These are phyloP conservation scores for Hemileccinum impolitum DNA, from an alignment of 768 basidiomycete species.

Conservation along the genomic window DNA sequence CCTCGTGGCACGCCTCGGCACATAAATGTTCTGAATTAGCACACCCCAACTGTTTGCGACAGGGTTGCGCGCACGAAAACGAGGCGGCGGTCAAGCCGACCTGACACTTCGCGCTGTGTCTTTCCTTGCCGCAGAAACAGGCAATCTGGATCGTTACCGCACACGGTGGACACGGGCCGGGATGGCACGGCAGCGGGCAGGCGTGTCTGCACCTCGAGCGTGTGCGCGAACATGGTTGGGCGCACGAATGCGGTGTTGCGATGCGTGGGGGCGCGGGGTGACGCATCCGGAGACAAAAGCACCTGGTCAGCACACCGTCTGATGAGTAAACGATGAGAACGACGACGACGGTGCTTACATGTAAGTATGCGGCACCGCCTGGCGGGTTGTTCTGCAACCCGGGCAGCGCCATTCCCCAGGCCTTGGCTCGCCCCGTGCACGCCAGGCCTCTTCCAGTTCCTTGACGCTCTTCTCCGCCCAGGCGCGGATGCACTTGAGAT, in stretches of 20 bases:
- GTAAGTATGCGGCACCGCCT: slow-evolving; percentile 60
- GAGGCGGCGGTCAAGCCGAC: slow-evolving; percentile 39
- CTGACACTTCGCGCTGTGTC: slow-evolving; percentile 36
- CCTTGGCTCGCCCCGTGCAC: slow-evolving; percentile 61
- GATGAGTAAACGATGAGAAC: too few species aligned
- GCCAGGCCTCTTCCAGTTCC: slow-evolving; percentile 69
- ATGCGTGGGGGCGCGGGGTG: slow-evolving; percentile 70
- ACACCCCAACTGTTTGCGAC: slow-evolving; percentile 53
- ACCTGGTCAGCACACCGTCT: slow-evolving; percentile 42
- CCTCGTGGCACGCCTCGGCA: slow-evolving; percentile 67
- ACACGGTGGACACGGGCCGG: slow-evolving; percentile 96
- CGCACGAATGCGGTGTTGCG: slow-evolving; percentile 77
- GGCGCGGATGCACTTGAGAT: slow-evolving; percentile 81
- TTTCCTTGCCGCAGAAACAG: slow-evolving; percentile 75
- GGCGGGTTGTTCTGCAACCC: slow-evolving; percentile 83
- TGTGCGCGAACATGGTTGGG: slow-evolving; percentile 58
- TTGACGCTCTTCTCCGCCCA: slow-evolving; percentile 87
- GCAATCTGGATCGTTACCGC: slow-evolving; percentile 68
- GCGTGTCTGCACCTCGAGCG: slow-evolving; percentile 70
- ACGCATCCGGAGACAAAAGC: slow-evolving; percentile 77
- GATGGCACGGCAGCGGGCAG: slow-evolving; percentile 85
- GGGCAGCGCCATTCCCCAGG: slow-evolving; percentile 91
- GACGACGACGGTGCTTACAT: slow-evolving; percentile 36
- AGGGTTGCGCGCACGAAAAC: slow-evolving; percentile 37
- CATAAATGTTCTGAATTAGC: slow-evolving; percentile 68